Base-by-base conservation (phyloP, 257 asterid species). In the Fraxinus anomala region DNA sequence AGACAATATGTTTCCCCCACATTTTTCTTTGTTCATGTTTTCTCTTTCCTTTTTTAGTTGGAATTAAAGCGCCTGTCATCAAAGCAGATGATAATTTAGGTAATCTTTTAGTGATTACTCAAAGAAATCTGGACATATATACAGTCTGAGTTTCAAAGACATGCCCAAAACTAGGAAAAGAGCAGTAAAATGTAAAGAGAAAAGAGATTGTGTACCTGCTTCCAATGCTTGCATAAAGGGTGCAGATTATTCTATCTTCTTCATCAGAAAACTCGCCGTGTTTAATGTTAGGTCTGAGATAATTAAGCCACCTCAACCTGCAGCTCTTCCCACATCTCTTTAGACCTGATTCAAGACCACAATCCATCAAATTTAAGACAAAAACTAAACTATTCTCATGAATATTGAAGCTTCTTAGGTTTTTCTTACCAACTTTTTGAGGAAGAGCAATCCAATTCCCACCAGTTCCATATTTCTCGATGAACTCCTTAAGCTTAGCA, bases 251-350 rank as follows among this genome's bases (percentile, higher is more conserved):
- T 82, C 88, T 88, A 59, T 94, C 97, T 83, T 94, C 98, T 30
- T 92, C 96, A 77, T 94, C 96, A 76, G 98, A 86, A 78, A 93
- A 93, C 79, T 93, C 96, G 4, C 98, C 97, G 80, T 93, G 98
- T 56, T 87, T 92, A 10, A 93, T 90, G 70, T 91, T 93, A 1
- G 98, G 98, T 76, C 98, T 88, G 34, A 93, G 85, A 84, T 93
- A 93, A 77, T 93, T 93, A 2, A 93, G 93, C 98, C 98, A 93
- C 83, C 98, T 89, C 85, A 93, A 77, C 81, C 98, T 88, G 86
- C 98, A 93, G 80, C 98, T 93, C 88, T 93, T 91, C 7, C 96
- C 98, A 81, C 98, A 91, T 80, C 98, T 90, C 86, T 86, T 90
- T 82, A 93, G 77, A 72, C 97, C 98, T 93, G 75, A 66, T 79